These are phyloP conservation scores for Porodaedalea pini DNA, from an alignment of 1,284 basidiomycete genomes.

Conservation along the genomic window DNA sequence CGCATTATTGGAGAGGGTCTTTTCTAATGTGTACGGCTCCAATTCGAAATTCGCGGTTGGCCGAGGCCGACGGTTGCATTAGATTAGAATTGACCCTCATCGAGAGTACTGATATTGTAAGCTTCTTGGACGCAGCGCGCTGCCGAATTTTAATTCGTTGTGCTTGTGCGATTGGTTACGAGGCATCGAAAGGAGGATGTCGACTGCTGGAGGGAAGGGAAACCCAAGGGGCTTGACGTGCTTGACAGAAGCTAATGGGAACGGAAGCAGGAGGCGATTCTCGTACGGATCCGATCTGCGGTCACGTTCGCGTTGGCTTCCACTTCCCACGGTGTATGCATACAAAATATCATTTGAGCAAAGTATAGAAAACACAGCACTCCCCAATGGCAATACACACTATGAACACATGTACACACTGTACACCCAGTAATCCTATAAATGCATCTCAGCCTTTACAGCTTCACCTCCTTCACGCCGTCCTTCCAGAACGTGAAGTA, in stretches of 20 bases:
- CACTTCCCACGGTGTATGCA: no score
- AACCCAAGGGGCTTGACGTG: not conserved
- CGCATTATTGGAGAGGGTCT: not conserved
- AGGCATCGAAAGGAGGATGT: not conserved
- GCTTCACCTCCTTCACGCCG: constrained; percentile 76
- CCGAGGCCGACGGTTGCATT: not conserved
- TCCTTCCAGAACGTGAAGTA: constrained; percentile 95
- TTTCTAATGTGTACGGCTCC: not conserved
- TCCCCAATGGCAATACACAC: constrained; percentile 4
- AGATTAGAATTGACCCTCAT: not conserved
- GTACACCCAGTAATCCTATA: not conserved
- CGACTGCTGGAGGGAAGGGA: not conserved
- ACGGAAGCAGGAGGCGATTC: no score
- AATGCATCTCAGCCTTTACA: constrained; percentile 35
- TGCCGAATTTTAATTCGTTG: not conserved
- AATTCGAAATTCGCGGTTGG: not conserved
- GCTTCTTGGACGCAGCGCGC: not conserved
- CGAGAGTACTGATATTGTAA: not conserved
- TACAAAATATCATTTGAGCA: no score
- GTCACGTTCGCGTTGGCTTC: no score
- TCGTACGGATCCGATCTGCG: no score
- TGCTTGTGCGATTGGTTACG: not conserved
- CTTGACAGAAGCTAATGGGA: not conserved
- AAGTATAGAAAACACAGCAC: no score
- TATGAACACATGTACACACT: no score